Base-by-base conservation (phyloP, 805 yeast species). In the Candida ipomoeae region DNA sequence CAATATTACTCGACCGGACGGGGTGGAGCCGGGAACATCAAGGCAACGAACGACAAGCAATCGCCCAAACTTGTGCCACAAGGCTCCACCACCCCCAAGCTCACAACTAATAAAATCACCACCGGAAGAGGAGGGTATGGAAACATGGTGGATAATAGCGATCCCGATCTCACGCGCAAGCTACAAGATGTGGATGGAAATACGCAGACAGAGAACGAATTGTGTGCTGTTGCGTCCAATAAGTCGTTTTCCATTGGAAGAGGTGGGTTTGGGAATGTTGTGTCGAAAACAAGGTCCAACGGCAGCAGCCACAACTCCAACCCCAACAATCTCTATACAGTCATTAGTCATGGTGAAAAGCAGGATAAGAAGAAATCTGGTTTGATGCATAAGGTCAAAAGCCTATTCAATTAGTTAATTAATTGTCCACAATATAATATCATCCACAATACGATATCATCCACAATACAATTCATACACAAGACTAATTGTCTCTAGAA, bases 121-220 rank as follows among this genome's bases (percentile, higher is more conserved):
- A 85, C 90, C 1, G 92, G 91, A 18, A 74, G 92, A 56, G 92
- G 92, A 6, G 92, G 92, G 6, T 83, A 80, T 45, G 92, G 92
- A 5, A 85, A 85, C 60, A 85, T 85, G 87, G 68, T 82, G 49
- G 75, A 71, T 54, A 85, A 84, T 64, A 74, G 74, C 34, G 82
- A 84, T 62, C 80, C 85, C 1, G 73, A 75, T 44, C 59, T 79
- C 44, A 76, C 88, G 5, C 72, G 90, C 53, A 76, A 73, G 56
- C 77, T 86, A 11, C 90, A 85, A 63, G 90, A 82, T 58, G 88
- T 83, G 5, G 88, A 83, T 39, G 66, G 65, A 8, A 36, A 26
- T 3, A 21, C 36, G 17, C 40, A 53, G 8, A 58, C 54, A 35
- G 72, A 67, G 36, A 57, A 58, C 33, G 72, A 70, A 13, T 70